Base-by-base conservation (phyloP, 2,329 filamentous ascomycete species). In the Penicillium sp. region DNA sequence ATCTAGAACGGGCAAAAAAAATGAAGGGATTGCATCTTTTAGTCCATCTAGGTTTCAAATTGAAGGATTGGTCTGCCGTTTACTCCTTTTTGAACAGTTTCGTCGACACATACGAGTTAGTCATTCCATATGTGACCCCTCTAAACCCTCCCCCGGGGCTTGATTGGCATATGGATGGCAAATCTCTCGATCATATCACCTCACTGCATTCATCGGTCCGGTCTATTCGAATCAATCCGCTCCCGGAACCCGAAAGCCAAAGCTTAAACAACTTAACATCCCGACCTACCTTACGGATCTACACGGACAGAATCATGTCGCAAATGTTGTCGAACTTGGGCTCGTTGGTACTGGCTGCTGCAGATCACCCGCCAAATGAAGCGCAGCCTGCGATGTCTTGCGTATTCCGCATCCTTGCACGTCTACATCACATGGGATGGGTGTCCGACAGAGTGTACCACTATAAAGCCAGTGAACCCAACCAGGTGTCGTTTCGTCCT, bases 381-480 rank as follows among this genome's bases (percentile, higher is more conserved):
- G 60, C 63, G 5, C 60, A 63, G 30, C 26, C 57, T 9, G 63
- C 66, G 27, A 73, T 74, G 70, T 64, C 64, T 36, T 64, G 62
- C 35, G 69, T 74, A 6, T 65, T 67, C 45, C 68, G 63, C 18
- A 61, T 68, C 19, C 56, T 74, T 43, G 72, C 68, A 28, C 65
- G 66, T 32, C 50, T 74, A 31, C 72, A 75, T 41, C 69, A 71
- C 50, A 53, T 68, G 8, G 68, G 60, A 32, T 57, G 66, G 36
- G 59, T 74, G 4, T 68, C 71, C 7, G 59, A 68, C 32, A 57
- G 57, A 23, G 60, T 74, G 5, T 75, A 75, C 49, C 64, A 65
- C 38, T 69, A 67, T 41, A 45, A 50, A 7, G 38, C 48, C 31
- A 56, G 57, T 11, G 46, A 54, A 31, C 50, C 54, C 18, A 51